Percentiles rank a stretch among this genome's conserved stretches.
These are phyloP conservation scores for Beta vulgaris DNA, from an alignment of 148 eudicot species.

Conservation along the genomic window DNA sequence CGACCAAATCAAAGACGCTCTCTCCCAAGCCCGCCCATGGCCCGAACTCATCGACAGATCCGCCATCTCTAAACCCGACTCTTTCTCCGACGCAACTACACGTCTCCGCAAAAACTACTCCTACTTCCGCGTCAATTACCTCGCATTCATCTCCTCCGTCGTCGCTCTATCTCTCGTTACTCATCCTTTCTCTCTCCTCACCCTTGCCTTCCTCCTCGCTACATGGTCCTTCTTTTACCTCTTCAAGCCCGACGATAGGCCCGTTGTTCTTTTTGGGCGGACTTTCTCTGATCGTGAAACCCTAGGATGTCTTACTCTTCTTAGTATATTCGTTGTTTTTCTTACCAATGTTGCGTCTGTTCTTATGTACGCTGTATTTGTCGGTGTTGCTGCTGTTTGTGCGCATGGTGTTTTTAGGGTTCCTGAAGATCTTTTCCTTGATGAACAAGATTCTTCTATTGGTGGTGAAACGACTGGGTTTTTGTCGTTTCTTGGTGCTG, in stretches of 20 bases:
- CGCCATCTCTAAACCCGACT: slow-evolving; percentile 75
- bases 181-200: slow-evolving; percentile 73
- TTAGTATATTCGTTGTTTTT: slow-evolving; percentile 55
- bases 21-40: slow-evolving; percentile 82
- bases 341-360: slow-evolving; percentile 80
- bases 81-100: slow-evolving; percentile 63
- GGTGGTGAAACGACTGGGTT: slow-evolving; percentile 38
- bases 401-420: slow-evolving; percentile 74
- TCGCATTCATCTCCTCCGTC: slow-evolving; percentile 43
- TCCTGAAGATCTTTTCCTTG: slow-evolving; percentile 84
- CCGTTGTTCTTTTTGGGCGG: slow-evolving; percentile 55
- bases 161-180: slow-evolving; percentile 70
- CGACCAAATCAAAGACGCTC: slow-evolving; percentile 41
- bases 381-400: slow-evolving; percentile 60
- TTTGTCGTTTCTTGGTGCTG: slow-evolving; percentile 58
- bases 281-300: slow-evolving; percentile 71
- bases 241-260: slow-evolving; percentile 80
- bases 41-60: slow-evolving; percentile 67
- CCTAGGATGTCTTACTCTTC: slow-evolving; percentile 40
- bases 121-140: slow-evolving; percentile 83
- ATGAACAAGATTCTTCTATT: slow-evolving; percentile 69
- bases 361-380: slow-evolving; percentile 63
- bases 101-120: slow-evolving; percentile 76
- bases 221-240: slow-evolving; percentile 88
- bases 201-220: slow-evolving; percentile 57